Conservation (phyloP, 495 filamentous ascomycete species). For the Cercophora samala region DNA sequence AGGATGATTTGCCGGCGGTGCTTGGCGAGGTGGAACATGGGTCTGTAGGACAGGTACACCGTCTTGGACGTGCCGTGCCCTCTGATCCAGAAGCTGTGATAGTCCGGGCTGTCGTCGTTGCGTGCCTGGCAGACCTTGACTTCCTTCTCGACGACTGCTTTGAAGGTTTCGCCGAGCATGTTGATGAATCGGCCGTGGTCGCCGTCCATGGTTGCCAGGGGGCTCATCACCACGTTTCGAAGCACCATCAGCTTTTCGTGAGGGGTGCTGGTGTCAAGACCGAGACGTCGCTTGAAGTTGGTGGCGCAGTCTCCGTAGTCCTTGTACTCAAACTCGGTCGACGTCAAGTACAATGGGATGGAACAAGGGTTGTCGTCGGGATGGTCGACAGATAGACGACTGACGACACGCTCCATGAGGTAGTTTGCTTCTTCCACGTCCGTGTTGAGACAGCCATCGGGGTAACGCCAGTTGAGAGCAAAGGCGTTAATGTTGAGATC, state of each 20-base stretch:
- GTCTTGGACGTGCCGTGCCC: slow-evolving; percentile 1
- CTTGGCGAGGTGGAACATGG: slow-evolving; percentile 28
- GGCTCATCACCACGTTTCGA: slow-evolving; percentile 23
- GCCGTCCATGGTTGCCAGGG: slow-evolving; percentile 7
- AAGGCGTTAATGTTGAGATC: slow-evolving; percentile 52
- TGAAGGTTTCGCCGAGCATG: slow-evolving; percentile 16
- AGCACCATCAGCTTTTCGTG: slow-evolving; percentile 19
- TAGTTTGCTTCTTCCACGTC: slow-evolving; percentile 53
- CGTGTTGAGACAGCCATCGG: slow-evolving; percentile 38
- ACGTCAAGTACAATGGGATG: slow-evolving; percentile 45
- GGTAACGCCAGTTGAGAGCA: slow-evolving; percentile 41
- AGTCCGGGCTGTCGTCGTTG: slow-evolving; percentile 17
- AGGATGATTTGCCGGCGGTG: slow-evolving; percentile 22
- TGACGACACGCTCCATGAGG: slow-evolving; percentile 43
- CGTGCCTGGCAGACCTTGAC: slow-evolving; percentile 19
- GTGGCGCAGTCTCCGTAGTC: slow-evolving; percentile 41
- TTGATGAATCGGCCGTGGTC: slow-evolving; percentile 16
- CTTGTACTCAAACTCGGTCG: slow-evolving; percentile 38
- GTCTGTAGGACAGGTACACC: slow-evolving; percentile 13
- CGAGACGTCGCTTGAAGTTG: slow-evolving; percentile 18
- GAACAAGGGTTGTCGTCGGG: slow-evolving; percentile 37
- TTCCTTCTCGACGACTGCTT: slow-evolving; percentile 13
- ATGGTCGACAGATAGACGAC: slow-evolving; percentile 38
- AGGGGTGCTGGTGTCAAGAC: slow-evolving; percentile 4
- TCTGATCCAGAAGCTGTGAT: slow-evolving; percentile 20